Evolutionary conservation across 1,284 basidiomycete genomes (phyloP).

Genomic region (Cryptococcus jaspeensis): DNA sequence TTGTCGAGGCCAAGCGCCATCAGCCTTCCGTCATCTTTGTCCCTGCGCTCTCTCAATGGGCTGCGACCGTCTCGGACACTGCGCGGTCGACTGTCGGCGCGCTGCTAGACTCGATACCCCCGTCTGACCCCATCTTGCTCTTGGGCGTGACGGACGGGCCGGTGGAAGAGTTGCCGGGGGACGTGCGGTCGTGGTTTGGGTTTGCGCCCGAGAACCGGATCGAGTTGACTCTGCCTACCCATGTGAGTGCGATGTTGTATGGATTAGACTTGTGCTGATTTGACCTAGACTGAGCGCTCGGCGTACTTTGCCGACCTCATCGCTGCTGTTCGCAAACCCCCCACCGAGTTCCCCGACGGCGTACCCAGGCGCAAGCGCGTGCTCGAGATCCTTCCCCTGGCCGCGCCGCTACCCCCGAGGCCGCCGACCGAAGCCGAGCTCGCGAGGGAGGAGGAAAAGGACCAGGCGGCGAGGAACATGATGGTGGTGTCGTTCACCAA

Average conservation of each 20-base stretch:
- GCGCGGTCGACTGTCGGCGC: slow-evolving; percentile 81
- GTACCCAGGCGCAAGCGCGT: slow-evolving; percentile 78
- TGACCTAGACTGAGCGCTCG: slow-evolving; percentile 58
- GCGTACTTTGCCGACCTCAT: slow-evolving; percentile 77
- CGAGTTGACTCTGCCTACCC: slow-evolving; percentile 58
- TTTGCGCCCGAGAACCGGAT: slow-evolving; percentile 71
- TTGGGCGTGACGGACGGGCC: slow-evolving; percentile 83
- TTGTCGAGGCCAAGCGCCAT: slow-evolving; percentile 94
- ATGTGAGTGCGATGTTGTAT: slow-evolving; percentile 31
- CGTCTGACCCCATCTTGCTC: slow-evolving; percentile 88
- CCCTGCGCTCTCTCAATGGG: slow-evolving; percentile 85
- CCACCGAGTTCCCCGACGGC: slow-evolving; percentile 88
- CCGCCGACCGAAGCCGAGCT: slow-evolving; percentile 81
- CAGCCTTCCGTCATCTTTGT: slow-evolving; percentile 96
- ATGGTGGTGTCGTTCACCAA: slow-evolving; percentile 84
- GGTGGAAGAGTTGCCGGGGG: slow-evolving; percentile 68
- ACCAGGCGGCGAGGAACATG: slow-evolving; percentile 73
- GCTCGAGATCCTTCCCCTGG: slow-evolving; percentile 81
- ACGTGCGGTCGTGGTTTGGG: slow-evolving; percentile 93
- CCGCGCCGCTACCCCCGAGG: slow-evolving; percentile 83
- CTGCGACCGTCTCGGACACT: slow-evolving; percentile 76
- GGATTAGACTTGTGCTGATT: not conserved
- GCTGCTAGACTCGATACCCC: slow-evolving; percentile 84
- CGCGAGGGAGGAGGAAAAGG: slow-evolving; percentile 76
- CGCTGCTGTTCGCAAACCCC: slow-evolving; percentile 67